Evolutionary conservation across 768 basidiomycete species (phyloP).

Genomic region (Mycena venus): DNA sequence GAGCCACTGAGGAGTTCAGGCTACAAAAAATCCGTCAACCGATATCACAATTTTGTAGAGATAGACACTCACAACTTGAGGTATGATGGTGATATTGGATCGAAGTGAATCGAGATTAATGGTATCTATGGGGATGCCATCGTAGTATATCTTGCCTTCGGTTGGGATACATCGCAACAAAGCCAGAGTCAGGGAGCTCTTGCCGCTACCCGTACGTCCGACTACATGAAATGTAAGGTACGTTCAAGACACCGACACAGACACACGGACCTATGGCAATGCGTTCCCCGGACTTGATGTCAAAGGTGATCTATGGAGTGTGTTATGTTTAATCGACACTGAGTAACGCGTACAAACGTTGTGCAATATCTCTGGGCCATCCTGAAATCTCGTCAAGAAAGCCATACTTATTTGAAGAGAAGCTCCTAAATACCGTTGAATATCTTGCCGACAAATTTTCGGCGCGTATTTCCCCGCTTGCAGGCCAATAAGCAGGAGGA

Average conservation of each 20-base stretch:
- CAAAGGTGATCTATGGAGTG: conserved; percentile 10
- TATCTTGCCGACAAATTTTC: conserved; percentile 67
- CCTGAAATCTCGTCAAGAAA: conserved; percentile 33
- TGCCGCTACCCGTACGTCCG: conserved; percentile 72
- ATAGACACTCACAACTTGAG: conserved; percentile 59
- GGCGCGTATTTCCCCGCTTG: conserved; percentile 65
- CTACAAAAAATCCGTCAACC: conserved; percentile 37
- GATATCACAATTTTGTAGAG: too few species aligned
- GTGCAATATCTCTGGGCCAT: conserved; percentile 70
- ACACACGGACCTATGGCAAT: conserved; percentile 63
- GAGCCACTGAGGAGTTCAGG: conserved; percentile 69
- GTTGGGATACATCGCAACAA: conserved; percentile 68
- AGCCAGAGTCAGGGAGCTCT: conserved; percentile 66
- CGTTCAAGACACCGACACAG: neutral
- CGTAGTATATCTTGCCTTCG: conserved; percentile 65
- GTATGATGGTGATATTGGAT: conserved; percentile 70
- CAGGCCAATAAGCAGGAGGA: conserved; percentile 78
- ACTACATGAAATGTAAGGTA: conserved; percentile 43
- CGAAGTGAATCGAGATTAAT: conserved; percentile 69
- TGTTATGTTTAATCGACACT: neutral
- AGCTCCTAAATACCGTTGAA: conserved; percentile 35
- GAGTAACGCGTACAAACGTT: conserved; percentile 47
- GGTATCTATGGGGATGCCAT: conserved; percentile 57
- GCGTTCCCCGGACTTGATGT: conserved; percentile 67
- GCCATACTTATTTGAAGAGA: neutral